A percentile compares a stretch with the other conserved stretches of the same genome.
phyloP scores from a whole-genome alignment of 2,329 filamentous ascomycete species.

The Aotearoamyces nothofagi region DNA sequence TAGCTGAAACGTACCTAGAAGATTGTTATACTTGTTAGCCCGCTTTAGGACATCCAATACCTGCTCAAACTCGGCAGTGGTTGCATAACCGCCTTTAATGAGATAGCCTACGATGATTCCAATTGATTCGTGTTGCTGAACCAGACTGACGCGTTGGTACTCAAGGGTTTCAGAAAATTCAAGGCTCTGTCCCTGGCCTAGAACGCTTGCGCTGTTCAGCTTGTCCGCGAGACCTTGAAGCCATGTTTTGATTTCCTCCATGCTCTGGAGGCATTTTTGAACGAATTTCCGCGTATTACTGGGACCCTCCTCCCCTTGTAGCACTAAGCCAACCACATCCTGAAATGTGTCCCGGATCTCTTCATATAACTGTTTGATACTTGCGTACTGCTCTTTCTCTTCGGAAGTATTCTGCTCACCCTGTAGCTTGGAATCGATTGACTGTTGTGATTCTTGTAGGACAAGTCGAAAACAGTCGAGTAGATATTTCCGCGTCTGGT shows the following conservation, averaged over 20 bases:
- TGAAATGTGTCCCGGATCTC: slow-evolving; percentile 35
- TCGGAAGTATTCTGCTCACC: slow-evolving; percentile 39
- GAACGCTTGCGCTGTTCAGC: slow-evolving; percentile 56
- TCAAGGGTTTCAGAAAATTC: slow-evolving; percentile 67
- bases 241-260: slow-evolving; percentile 65
- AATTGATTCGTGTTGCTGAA: slow-evolving; percentile 80
- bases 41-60: slow-evolving; percentile 55
- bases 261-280: slow-evolving; percentile 57
- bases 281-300: slow-evolving; percentile 47
- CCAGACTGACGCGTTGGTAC: slow-evolving; percentile 65
- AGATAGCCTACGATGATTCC: slow-evolving; percentile 67
- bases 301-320: slow-evolving; percentile 28
- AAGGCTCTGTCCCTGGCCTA: slow-evolving; percentile 46
- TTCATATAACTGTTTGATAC: no score
- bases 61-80: slow-evolving; percentile 54
- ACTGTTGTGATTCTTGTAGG: slow-evolving; percentile 37
- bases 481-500: slow-evolving; percentile 69
- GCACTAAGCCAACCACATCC: slow-evolving; percentile 35
- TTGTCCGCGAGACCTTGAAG: slow-evolving; percentile 64
- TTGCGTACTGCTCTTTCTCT: no score
- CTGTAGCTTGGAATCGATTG: slow-evolving; percentile 26
- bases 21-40: slow-evolving; percentile 60
- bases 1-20: no score
- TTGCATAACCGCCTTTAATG: slow-evolving; percentile 60
- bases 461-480: slow-evolving; percentile 75